A percentile compares a stretch with the other conserved stretches of the same genome.
Evolutionary conservation across 805 yeast genomes (phyloP).

Genomic region (Candida nitratophila): DNA sequence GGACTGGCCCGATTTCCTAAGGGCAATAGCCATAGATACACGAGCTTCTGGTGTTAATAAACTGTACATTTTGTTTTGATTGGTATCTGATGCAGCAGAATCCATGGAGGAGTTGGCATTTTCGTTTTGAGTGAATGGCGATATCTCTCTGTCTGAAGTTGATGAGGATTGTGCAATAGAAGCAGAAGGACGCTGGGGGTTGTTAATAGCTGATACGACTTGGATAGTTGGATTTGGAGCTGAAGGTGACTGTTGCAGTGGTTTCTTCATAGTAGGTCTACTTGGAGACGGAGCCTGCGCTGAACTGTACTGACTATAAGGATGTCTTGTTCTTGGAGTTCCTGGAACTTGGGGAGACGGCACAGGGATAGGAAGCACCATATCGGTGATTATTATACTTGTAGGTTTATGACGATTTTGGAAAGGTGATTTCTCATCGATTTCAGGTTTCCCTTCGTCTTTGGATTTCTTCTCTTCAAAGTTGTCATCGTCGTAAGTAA

Average conservation of each 20-base stretch:
- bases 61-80: slow-evolving; percentile 4
- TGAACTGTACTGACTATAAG: neutral
- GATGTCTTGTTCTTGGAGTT: neutral
- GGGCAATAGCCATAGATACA: slow-evolving; percentile 37
- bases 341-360: neutral
- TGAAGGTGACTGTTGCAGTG: neutral
- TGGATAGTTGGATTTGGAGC: neutral
- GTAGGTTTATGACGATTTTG: neutral
- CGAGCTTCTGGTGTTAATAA: slow-evolving; percentile 23
- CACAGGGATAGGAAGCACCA: neutral
- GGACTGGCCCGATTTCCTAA: slow-evolving; percentile 51
- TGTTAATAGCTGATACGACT: too few relatives aligned
- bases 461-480: neutral
- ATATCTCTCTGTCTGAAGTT: too few relatives aligned
- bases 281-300: neutral
- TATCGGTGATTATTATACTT: neutral
- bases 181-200: too few relatives aligned
- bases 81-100: too few relatives aligned
- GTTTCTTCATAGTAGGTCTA: neutral
- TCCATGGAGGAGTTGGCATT: too few relatives aligned
- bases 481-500: neutral
- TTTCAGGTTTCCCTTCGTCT: too few relatives aligned
- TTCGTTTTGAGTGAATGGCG: too few relatives aligned
- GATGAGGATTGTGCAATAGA: too few relatives aligned
- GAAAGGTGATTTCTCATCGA: neutral